Evolutionary conservation across 441 rosid genomes (phyloP).

Genomic region (Populus hybrid): DNA sequence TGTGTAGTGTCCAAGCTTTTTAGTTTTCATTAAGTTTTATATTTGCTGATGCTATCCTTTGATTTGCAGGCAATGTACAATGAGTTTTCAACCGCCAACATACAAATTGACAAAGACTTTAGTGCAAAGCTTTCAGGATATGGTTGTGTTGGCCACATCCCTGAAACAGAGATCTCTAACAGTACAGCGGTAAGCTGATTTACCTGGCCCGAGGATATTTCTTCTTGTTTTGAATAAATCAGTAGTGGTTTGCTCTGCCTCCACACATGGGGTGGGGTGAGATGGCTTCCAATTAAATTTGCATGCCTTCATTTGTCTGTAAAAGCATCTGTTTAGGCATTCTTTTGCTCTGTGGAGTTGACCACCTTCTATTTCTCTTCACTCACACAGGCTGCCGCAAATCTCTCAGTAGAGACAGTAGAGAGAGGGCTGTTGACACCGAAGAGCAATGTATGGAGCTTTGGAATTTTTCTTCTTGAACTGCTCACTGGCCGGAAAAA

Average conservation of each 20-base stretch:
- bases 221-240: background rate
- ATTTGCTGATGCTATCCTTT: constrained; percentile 4
- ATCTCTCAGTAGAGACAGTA: constrained; percentile 81
- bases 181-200: constrained; percentile 52
- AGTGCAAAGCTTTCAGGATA: constrained; percentile 97
- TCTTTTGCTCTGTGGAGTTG: background rate
- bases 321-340: background rate
- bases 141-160: constrained; percentile 78
- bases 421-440: constrained; percentile 96
- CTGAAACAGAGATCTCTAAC: constrained; percentile 64
- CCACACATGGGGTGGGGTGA: background rate
- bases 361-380: background rate
- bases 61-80: constrained; percentile 87
- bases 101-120: constrained; percentile 95
- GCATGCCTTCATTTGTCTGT: background rate
- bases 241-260: background rate
- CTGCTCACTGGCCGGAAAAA: constrained; percentile 85
- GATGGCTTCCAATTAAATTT: constrained; percentile 8
- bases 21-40: background rate
- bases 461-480: constrained; percentile 87
- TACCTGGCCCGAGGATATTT: background rate
- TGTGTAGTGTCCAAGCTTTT: background rate
- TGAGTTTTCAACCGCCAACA: constrained; percentile 83
- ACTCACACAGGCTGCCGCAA: constrained; percentile 58
- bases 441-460: constrained; percentile 98